Base-by-base conservation (phyloP, 257 asterid species). In the Solanum arcanum region DNA sequence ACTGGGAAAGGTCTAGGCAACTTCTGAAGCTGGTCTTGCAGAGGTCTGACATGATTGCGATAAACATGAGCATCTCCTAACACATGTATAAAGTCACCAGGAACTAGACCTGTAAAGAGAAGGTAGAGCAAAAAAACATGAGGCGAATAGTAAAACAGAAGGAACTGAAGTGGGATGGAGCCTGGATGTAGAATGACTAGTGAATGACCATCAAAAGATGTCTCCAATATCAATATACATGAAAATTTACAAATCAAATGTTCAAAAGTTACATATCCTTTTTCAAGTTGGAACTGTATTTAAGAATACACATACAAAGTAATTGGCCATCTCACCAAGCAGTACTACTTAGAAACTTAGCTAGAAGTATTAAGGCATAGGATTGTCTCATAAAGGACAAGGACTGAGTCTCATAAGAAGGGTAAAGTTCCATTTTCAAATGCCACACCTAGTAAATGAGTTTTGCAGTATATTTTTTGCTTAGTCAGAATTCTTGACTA, bases 11-110 rank as follows among this genome's bases (percentile, higher is more conserved):
- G 98, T 91, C 94, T 93, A 29, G 99, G 98, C 35, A 62, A 88
- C 75, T 95, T 95, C 89, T 93, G 95, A 75, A 97, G 96, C 88
- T 97, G 99, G 90, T 94, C 99, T 89, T 93, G 96, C 87, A 97
- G 91, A 88, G 98, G 95, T 86, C 91, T 87, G 82, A 95, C 82
- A 39, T 97, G 99, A 72, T 95, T 96, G 64, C 73, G 93, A 85
- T 97, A 97, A 87, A 95, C 98, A 92, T 97, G 99, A 78, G 96
- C 94, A 89, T 97, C 99, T 84, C 99, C 99, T 80, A 97, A 92
- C 46, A 95, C 95, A 89, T 96, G 98, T 88, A 95, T 86, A 83
- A 97, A 94, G 37, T 97, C 98, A 77, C 99, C 99, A 27, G 99
- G 99, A 84, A 91, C 91, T 86, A 97, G 98, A 87, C 89, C 99